phyloP scores from a whole-genome alignment of 2,329 filamentous ascomycete genomes.

The Talaromyces sp. region DNA sequence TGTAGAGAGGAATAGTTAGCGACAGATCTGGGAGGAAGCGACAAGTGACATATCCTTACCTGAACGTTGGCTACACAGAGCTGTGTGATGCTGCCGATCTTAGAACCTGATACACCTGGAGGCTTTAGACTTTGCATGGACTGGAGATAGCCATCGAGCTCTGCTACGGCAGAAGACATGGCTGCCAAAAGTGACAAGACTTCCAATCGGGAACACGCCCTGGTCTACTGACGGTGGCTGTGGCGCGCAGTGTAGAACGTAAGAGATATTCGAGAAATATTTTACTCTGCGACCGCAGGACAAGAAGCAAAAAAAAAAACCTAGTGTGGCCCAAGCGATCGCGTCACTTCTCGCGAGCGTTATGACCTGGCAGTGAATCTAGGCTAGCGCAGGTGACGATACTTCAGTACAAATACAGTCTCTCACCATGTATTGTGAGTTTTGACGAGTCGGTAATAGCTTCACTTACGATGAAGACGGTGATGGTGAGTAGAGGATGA shows the following conservation, averaged over 20 bases:
- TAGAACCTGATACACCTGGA: conserved; percentile 88
- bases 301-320: background rate
- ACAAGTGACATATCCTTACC: conserved; percentile 55
- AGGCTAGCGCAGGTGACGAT: conserved; percentile 33
- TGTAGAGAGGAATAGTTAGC: conserved; percentile 40
- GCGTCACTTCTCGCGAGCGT: conserved; percentile 37
- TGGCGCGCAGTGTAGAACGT: background rate
- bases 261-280: conserved; percentile 18
- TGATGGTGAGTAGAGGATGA: conserved; percentile 3
- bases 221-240: conserved; percentile 7
- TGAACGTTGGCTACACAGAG: conserved; percentile 87
- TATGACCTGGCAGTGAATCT: conserved; percentile 31
- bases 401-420: conserved; percentile 35
- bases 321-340: conserved; percentile 26
- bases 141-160: conserved; percentile 85
- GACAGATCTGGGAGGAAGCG: background rate
- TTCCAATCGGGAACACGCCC: conserved; percentile 8
- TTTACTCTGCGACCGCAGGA: conserved; percentile 21
- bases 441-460: conserved; percentile 15
- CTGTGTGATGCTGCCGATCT: conserved; percentile 80
- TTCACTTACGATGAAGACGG: conserved; percentile 24
- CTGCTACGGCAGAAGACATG: conserved; percentile 82
- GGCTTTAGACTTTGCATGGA: conserved; percentile 89
- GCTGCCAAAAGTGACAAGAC: conserved; percentile 26
- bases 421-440: conserved; percentile 19